Evolutionary conservation across 257 asterid species (phyloP), one percentile per base, ranked within the genome.

Genomic region (Fraxinus pennsylvanica): DNA sequence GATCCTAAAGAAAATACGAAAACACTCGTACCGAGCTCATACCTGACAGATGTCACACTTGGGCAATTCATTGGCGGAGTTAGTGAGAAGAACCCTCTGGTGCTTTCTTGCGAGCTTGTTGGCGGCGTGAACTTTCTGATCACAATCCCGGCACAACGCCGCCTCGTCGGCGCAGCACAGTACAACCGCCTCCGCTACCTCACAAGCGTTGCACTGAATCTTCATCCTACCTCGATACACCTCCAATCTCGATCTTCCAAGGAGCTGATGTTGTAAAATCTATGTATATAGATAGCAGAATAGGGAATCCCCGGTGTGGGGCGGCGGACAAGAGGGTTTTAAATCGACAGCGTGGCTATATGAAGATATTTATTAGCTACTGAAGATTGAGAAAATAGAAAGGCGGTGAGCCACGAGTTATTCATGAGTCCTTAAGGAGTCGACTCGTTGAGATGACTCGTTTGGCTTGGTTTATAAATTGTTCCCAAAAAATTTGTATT

Each of bases 41-140:
- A 93, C 98, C 97, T 94, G 98, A 68, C 98, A 94, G 71, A 94
- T 88, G 74, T 94, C 97, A 75, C 98, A 94, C 87, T 87, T 92
- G 27, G 98, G 98, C 90, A 87, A 89, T 84, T 87, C 85, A 2
- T 91, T 78, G 29, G 91, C 77, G 0, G 96, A 89, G 54, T 38
- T 76, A 21, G 97, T 76, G 14, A 92, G 89, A 6, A 91, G 88
- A 52, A 94, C 87, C 76, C 98, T 83, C 78, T 92, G 98, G 76
- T 94, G 98, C 71, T 92, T 93, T 71, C 88, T 80, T 2, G 96
- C 93, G 4, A 93, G 92, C 87, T 90, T 93, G 57, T 92, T 94
- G 45, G 92, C 92, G 7, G 94, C 92, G 72, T 94, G 98, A 35
- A 92, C 95, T 30, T 87, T 92, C 80, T 84, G 84, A 78, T 94